Conservation (phyloP, 129 eudicot species). For the Tagetes erecta region DNA sequence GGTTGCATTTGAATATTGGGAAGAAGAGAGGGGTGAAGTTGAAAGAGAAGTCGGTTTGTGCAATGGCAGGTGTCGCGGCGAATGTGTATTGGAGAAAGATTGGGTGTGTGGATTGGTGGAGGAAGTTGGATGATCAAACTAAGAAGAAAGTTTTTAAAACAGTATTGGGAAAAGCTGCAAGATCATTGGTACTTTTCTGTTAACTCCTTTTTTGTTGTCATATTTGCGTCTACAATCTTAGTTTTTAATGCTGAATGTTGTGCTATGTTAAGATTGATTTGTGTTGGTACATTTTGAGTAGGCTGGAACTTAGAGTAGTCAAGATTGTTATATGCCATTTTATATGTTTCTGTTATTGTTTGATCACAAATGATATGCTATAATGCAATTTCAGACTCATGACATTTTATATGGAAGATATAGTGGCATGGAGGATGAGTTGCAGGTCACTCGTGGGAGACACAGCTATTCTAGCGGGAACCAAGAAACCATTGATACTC, state of each 20-base stretch:
- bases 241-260: slow-evolving; percentile 6
- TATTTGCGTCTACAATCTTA: background rate
- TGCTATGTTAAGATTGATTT: slow-evolving; percentile 17
- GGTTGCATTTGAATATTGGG: slow-evolving; percentile 67
- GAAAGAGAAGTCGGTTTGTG: slow-evolving; percentile 59
- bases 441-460: slow-evolving; percentile 27
- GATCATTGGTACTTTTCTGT: slow-evolving; percentile 55
- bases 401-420: slow-evolving; percentile 53
- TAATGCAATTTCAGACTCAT: slow-evolving; percentile 55
- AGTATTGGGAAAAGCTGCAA: slow-evolving; percentile 60
- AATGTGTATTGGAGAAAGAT: slow-evolving; percentile 96
- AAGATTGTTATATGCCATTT: background rate
- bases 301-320: background rate
- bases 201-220: slow-evolving; percentile 8
- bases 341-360: background rate
- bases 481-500: slow-evolving; percentile 29
- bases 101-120: slow-evolving; percentile 98
- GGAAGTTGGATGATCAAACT: slow-evolving; percentile 48
- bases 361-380: slow-evolving; percentile 10
- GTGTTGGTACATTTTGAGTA: background rate
- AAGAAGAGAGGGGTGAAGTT: slow-evolving; percentile 78
- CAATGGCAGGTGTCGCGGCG: slow-evolving; percentile 57
- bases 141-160: slow-evolving; percentile 46
- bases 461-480: slow-evolving; percentile 22
- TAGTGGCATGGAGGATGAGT: slow-evolving; percentile 44